phyloP scores from a whole-genome alignment of 2,329 filamentous ascomycete genomes.

The Ceratocystiopsis sp. region DNA sequence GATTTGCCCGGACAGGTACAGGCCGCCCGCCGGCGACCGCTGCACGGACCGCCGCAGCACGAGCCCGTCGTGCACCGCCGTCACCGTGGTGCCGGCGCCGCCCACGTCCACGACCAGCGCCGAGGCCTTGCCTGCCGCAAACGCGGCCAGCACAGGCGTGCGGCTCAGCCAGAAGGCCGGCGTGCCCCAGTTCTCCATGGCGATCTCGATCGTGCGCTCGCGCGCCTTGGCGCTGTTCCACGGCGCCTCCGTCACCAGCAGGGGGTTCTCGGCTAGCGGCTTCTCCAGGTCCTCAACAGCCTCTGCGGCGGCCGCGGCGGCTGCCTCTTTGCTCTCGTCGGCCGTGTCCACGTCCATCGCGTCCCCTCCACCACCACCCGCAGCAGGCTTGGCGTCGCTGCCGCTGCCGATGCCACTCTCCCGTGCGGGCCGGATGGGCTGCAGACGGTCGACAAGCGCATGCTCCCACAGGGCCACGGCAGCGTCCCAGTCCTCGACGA shows the following conservation, averaged over 20 bases:
- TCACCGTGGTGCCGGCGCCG: slow-evolving; percentile 74
- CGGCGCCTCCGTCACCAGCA: slow-evolving; percentile 84
- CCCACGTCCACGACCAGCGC: slow-evolving; percentile 87
- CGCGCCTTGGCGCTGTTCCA: slow-evolving; percentile 81
- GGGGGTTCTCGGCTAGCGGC: slow-evolving; percentile 70
- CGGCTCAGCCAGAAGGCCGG: slow-evolving; percentile 89
- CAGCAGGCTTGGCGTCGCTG: slow-evolving; percentile 47
- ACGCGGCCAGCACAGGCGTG: slow-evolving; percentile 77
- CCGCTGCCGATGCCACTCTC: background rate
- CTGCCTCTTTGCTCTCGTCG: slow-evolving; percentile 26
- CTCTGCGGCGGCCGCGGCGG: slow-evolving; percentile 33
- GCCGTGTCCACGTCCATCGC: slow-evolving; percentile 48
- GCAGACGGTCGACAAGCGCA: slow-evolving; percentile 74
- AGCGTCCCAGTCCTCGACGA: slow-evolving; percentile 93
- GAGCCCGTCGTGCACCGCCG: slow-evolving; percentile 86
- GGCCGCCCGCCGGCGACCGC: slow-evolving; percentile 68
- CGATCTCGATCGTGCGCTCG: slow-evolving; percentile 89
- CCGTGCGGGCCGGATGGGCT: slow-evolving; percentile 39
- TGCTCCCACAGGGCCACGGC: slow-evolving; percentile 85
- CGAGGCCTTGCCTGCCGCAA: slow-evolving; percentile 82
- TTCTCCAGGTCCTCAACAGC: slow-evolving; percentile 47
- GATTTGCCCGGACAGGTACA: slow-evolving; percentile 81
- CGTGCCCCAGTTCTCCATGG: slow-evolving; percentile 92
- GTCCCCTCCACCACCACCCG: slow-evolving; percentile 41
- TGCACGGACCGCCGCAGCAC: slow-evolving; percentile 81